Conservation (phyloP, 257 asterid genomes). For the Mitragyna speciosa region DNA sequence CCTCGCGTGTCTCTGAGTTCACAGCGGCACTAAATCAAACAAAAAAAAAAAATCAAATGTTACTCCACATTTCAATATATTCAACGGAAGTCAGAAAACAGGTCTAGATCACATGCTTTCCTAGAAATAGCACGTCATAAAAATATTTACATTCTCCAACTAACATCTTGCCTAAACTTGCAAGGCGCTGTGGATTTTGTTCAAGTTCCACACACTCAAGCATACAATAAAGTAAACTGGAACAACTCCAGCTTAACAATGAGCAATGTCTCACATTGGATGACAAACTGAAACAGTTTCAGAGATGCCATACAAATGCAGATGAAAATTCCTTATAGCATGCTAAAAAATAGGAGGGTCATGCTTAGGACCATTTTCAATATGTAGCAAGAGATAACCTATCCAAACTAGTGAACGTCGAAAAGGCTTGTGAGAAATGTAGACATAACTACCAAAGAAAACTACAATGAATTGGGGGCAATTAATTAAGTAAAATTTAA, state of each 20-base stretch:
- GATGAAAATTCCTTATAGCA: not conserved
- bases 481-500: not conserved
- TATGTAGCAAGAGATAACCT: not conserved
- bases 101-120: not conserved
- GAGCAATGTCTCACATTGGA: not conserved
- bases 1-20: slow-evolving; percentile 91
- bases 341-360: not conserved
- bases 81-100: not conserved
- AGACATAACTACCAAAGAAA: not conserved
- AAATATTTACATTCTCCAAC: not conserved
- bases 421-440: not conserved
- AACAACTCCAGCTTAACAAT: not conserved
- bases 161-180: not conserved
- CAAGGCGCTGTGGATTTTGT: not conserved
- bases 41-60: slow-evolving; percentile 28
- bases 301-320: not conserved
- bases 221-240: not conserved
- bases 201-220: not conserved
- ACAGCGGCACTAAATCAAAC: slow-evolving; percentile 72
- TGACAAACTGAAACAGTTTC: not conserved
- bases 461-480: not conserved
- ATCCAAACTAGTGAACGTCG: not conserved
- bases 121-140: not conserved
- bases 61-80: slow-evolving; percentile 13
- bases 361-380: not conserved